phyloP scores from a whole-genome alignment of 768 basidiomycete genomes.

The Zangia roseola region DNA sequence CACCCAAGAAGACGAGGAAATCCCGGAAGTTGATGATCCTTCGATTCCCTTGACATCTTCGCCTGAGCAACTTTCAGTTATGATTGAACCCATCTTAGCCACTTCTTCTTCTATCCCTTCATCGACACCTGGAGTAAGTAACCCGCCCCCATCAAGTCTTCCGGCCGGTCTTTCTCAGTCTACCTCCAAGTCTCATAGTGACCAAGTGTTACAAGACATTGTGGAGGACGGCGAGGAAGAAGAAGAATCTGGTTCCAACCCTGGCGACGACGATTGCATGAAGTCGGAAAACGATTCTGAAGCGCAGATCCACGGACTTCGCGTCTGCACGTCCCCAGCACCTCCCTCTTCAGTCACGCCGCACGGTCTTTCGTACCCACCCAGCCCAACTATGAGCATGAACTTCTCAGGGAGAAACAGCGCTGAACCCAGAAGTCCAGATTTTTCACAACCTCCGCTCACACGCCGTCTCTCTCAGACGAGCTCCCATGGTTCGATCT shows the following conservation, averaged over 20 bases:
- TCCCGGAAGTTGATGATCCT: background rate
- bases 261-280: slow-evolving; percentile 16
- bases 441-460: slow-evolving; percentile 15
- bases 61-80: slow-evolving; percentile 16
- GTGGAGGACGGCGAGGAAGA: slow-evolving; percentile 50
- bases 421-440: slow-evolving; percentile 27
- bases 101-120: slow-evolving; percentile 25
- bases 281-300: slow-evolving; percentile 16
- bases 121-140: slow-evolving; percentile 19
- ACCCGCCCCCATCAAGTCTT: slow-evolving; percentile 41
- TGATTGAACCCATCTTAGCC: slow-evolving; percentile 57
- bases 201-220: slow-evolving; percentile 52
- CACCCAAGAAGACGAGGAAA: too few species aligned
- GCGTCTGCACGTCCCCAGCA: slow-evolving; percentile 48
- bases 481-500: slow-evolving; percentile 25
- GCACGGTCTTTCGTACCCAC: slow-evolving; percentile 23
- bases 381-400: slow-evolving; percentile 19
- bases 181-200: slow-evolving; percentile 24
- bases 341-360: slow-evolving; percentile 28
- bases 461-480: slow-evolving; percentile 24
- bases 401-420: slow-evolving; percentile 20
- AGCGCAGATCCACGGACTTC: slow-evolving; percentile 54
- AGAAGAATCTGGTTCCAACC: slow-evolving; percentile 32
- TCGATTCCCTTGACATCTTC: slow-evolving; percentile 14
- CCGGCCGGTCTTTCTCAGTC: slow-evolving; percentile 31